Conservation (phyloP, 106 monocot genomes). For the Hemerocallis citrina region DNA sequence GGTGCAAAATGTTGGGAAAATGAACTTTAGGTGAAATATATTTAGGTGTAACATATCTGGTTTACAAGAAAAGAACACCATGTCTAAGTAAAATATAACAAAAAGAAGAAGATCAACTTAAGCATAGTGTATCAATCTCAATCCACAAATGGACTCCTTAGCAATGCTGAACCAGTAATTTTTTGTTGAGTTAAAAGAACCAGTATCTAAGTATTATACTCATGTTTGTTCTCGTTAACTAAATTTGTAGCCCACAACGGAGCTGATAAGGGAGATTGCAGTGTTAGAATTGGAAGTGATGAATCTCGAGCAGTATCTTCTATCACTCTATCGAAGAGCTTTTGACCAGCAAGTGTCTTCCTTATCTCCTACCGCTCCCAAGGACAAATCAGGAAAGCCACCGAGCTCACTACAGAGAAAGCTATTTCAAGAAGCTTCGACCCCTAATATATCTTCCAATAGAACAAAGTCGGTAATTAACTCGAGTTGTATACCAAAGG, state of each 20-base stretch:
- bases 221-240: neutral
- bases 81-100: no score
- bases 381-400: constrained; percentile 14
- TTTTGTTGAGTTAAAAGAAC: neutral
- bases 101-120: no score
- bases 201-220: neutral
- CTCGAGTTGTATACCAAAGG: constrained; percentile 10
- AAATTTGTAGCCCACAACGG: constrained; percentile 36
- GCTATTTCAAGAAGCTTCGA: constrained; percentile 16
- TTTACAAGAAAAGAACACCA: no score
- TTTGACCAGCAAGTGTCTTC: constrained; percentile 51
- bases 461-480: constrained; percentile 8
- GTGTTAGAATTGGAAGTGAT: constrained; percentile 55
- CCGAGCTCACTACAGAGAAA: constrained; percentile 9
- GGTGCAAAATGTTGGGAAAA: no score
- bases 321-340: constrained; percentile 53
- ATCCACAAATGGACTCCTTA: neutral
- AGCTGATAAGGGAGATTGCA: constrained; percentile 64
- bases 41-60: neutral
- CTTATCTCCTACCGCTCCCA: constrained; percentile 19
- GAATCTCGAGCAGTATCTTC: constrained; percentile 60
- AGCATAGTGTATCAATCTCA: no score
- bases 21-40: no score
- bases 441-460: constrained; percentile 11
- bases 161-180: neutral